phyloP scores from a whole-genome alignment of 768 basidiomycete genomes.

The Pulveroboletus frians region DNA sequence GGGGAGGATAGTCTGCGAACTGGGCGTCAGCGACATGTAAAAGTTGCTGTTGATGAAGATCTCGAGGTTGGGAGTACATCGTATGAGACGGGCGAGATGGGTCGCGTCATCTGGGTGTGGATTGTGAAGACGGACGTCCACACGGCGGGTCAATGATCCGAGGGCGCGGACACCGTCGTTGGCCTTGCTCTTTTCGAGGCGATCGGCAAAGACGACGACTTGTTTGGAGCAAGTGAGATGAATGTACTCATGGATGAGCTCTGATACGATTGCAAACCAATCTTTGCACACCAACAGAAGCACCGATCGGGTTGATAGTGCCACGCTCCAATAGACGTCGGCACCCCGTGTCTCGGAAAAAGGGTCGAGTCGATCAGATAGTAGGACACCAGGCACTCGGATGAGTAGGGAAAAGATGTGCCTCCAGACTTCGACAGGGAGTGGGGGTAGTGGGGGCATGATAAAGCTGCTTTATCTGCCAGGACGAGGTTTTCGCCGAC shows the following conservation, averaged over 20 bases:
- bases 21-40: conserved; percentile 22
- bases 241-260: conserved; percentile 39
- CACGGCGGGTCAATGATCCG: conserved; percentile 37
- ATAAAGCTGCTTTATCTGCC: background rate
- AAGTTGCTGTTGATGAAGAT: conserved; percentile 40
- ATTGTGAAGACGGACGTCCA: conserved; percentile 39
- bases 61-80: conserved; percentile 39
- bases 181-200: conserved; percentile 29
- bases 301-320: conserved; percentile 24
- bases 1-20: conserved; percentile 17
- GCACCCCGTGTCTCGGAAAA: conserved; percentile 32
- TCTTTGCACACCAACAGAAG: conserved; percentile 35
- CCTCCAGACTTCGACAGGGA: conserved; percentile 39
- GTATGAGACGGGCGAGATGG: conserved; percentile 34
- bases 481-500: conserved; percentile 2
- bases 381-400: conserved; percentile 31
- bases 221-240: conserved; percentile 35
- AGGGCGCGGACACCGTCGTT: conserved; percentile 24
- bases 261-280: conserved; percentile 35
- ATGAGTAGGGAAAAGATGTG: conserved; percentile 34
- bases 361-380: conserved; percentile 36
- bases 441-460: conserved; percentile 19
- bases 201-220: conserved; percentile 30
- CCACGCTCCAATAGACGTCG: conserved; percentile 30
- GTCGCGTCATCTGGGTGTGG: conserved; percentile 16